phyloP scores from a whole-genome alignment of 768 basidiomycete species.

The Leccinum sublutescens region DNA sequence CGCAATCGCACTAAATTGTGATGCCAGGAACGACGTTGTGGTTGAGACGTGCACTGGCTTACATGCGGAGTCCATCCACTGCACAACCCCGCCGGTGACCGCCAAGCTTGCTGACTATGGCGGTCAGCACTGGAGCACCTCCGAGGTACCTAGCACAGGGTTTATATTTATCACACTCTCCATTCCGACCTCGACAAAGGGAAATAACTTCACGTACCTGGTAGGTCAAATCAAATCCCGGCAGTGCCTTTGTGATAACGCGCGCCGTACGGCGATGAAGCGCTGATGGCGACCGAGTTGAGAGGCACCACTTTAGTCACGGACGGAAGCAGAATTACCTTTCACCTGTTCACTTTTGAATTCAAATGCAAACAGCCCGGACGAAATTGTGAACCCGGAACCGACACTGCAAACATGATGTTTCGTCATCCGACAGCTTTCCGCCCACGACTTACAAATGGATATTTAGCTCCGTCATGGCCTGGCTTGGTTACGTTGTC shows the following conservation, averaged over 20 bases:
- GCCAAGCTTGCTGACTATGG: not conserved
- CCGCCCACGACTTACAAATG: not conserved
- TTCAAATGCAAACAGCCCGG: conserved; percentile 11
- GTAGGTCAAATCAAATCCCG: not conserved
- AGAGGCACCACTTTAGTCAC: not conserved
- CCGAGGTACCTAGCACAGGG: not conserved
- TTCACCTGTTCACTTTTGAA: not conserved
- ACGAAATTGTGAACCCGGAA: not conserved
- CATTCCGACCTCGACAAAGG: not conserved
- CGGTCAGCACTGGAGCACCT: not conserved
- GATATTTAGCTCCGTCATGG: not conserved
- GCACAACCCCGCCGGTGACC: not conserved
- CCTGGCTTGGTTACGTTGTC: not conserved
- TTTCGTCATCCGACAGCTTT: conserved; percentile 1
- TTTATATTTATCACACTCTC: too few relatives aligned
- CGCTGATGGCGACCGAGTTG: not conserved
- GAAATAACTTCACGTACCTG: not conserved
- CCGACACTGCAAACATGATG: conserved; percentile 7
- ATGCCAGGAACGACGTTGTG: not conserved
- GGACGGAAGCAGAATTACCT: not conserved
- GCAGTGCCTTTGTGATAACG: not conserved
- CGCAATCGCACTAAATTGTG: not conserved
- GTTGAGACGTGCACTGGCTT: conserved; percentile 7
- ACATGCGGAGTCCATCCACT: too few relatives aligned
- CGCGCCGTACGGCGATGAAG: not conserved